phyloP scores from a whole-genome alignment of 164 flowering plant species.

The Magnolia sinica region DNA sequence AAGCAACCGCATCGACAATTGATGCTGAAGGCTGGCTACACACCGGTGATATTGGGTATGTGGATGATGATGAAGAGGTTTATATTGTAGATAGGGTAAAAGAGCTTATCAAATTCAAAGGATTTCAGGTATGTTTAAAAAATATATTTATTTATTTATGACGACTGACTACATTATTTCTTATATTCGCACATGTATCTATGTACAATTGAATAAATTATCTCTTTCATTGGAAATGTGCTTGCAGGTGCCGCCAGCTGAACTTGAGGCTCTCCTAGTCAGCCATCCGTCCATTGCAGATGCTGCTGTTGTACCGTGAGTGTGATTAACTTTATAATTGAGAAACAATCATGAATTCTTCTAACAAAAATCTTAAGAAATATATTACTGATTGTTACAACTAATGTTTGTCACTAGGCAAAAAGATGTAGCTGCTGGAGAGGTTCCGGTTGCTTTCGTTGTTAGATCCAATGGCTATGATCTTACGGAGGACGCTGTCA shows the following conservation, averaged over 20 bases:
- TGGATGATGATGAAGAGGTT: slow-evolving; percentile 74
- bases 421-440: slow-evolving; percentile 70
- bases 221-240: neutral
- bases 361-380: neutral
- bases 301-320: slow-evolving; percentile 92
- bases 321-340: neutral
- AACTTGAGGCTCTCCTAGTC: slow-evolving; percentile 71
- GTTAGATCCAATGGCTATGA: slow-evolving; percentile 51
- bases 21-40: slow-evolving; percentile 86
- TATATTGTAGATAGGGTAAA: slow-evolving; percentile 80
- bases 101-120: slow-evolving; percentile 83
- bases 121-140: slow-evolving; percentile 55
- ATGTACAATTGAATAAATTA: too few relatives aligned
- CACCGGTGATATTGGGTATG: slow-evolving; percentile 81
- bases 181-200: neutral
- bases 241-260: slow-evolving; percentile 80
- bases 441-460: slow-evolving; percentile 87
- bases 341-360: too few relatives aligned
- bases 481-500: slow-evolving; percentile 60
- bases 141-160: too few relatives aligned
- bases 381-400: neutral
- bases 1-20: slow-evolving; percentile 57
- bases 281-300: slow-evolving; percentile 68
- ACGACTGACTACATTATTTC: neutral
- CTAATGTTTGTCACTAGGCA: slow-evolving; percentile 33